These are phyloP conservation scores for Mortierella alpina DNA, from an alignment of 192 early-diverging fungal species.

Conservation along the genomic window DNA sequence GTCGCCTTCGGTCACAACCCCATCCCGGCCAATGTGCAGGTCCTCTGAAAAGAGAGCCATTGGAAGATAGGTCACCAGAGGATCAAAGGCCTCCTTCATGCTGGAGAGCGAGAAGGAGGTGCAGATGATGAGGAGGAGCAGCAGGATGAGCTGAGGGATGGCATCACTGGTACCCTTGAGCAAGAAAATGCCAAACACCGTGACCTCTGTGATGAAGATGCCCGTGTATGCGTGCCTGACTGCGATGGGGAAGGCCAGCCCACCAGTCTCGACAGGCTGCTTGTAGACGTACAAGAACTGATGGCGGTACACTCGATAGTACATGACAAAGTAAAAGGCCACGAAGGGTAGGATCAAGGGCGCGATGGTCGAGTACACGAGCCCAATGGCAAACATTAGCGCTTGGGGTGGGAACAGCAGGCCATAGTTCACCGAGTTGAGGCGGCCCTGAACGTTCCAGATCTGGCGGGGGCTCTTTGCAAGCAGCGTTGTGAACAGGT, in stretches of 20 bases:
- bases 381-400: slow-evolving; percentile 75
- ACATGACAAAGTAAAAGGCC: slow-evolving; percentile 75
- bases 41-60: slow-evolving; percentile 50
- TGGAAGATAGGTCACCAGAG: slow-evolving; percentile 38
- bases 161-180: slow-evolving; percentile 61
- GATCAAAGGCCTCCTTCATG: slow-evolving; percentile 41
- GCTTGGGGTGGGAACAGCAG: slow-evolving; percentile 72
- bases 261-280: slow-evolving; percentile 65
- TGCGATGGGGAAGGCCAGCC: slow-evolving; percentile 70
- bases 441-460: slow-evolving; percentile 56
- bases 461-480: slow-evolving; percentile 78
- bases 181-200: slow-evolving; percentile 79
- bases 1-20: slow-evolving; percentile 11
- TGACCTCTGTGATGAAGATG: slow-evolving; percentile 78
- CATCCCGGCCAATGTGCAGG: slow-evolving; percentile 19
- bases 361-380: slow-evolving; percentile 82
- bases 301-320: slow-evolving; percentile 82
- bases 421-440: slow-evolving; percentile 47
- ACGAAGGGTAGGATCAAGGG: slow-evolving; percentile 84
- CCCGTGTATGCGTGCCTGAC: slow-evolving; percentile 72
- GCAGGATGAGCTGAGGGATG: slow-evolving; percentile 36
- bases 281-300: slow-evolving; percentile 85
- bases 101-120: slow-evolving; percentile 11
- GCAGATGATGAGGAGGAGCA: slow-evolving; percentile 12
- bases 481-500: slow-evolving; percentile 62